Percentiles rank a stretch among this genome's conserved stretches.
Conservation (phyloP, 129 eudicot genomes). For the Calendula officinalis region DNA sequence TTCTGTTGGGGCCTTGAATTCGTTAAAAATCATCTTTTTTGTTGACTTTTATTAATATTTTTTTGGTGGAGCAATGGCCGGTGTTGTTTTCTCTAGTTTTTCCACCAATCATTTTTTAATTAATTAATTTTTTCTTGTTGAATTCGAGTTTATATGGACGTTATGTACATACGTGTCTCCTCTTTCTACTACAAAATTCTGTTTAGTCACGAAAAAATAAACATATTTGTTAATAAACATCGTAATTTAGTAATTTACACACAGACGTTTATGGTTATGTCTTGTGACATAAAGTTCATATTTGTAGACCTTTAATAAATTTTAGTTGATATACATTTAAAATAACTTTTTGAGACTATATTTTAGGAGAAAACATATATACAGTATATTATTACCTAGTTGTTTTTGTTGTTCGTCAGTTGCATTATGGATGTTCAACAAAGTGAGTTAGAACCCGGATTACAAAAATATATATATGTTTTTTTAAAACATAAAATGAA, state of each 20-base stretch:
- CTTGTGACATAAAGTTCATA: too few species aligned
- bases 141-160: not conserved
- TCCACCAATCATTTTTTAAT: slow-evolving; percentile 15
- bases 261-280: too few species aligned
- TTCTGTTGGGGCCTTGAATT: slow-evolving; percentile 17
- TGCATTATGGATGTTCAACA: too few species aligned
- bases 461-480: too few species aligned
- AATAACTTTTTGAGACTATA: too few species aligned
- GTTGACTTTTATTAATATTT: not conserved
- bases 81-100: slow-evolving; percentile 17
- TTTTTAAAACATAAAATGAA: too few species aligned
- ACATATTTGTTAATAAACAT: not conserved
- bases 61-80: slow-evolving; percentile 16
- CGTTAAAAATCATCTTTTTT: not conserved
- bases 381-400: too few species aligned
- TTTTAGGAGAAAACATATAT: too few species aligned
- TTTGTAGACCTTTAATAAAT: too few species aligned
- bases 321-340: too few species aligned
- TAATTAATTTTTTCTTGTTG: not conserved
- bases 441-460: too few species aligned
- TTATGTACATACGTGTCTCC: slow-evolving; percentile 5
- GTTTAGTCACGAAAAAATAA: not conserved
- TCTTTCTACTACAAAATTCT: slow-evolving; percentile 7
- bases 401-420: too few species aligned
- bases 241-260: not conserved